phyloP scores from a whole-genome alignment of 2,329 filamentous ascomycete species.

The Dactylellina parvicollis region DNA sequence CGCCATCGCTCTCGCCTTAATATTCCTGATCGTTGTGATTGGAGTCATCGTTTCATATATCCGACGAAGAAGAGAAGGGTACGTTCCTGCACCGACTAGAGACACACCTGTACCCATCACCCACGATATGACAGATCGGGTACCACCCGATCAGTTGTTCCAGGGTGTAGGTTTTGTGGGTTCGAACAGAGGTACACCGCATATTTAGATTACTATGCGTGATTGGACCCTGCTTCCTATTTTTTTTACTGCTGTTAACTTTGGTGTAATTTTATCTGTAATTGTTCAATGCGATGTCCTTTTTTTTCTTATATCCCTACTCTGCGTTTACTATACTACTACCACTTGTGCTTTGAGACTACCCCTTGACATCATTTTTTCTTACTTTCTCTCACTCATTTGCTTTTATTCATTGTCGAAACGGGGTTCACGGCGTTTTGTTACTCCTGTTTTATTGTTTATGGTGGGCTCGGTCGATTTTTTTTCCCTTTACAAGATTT shows the following conservation, averaged over 20 bases:
- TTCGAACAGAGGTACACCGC: slow-evolving; percentile 41
- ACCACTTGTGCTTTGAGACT: slow-evolving; percentile 6
- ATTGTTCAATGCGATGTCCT: slow-evolving; percentile 26
- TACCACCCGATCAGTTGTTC: slow-evolving; percentile 50
- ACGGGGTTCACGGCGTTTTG: slow-evolving; percentile 49
- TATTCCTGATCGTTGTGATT: slow-evolving; percentile 78
- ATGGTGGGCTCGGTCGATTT: slow-evolving; percentile 19
- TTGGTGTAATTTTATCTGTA: slow-evolving; percentile 45
- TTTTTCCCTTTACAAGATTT: slow-evolving; percentile 4
- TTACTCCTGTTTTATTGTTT: slow-evolving; percentile 34
- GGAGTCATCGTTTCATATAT: slow-evolving; percentile 80
- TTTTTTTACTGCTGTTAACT: slow-evolving; percentile 8
- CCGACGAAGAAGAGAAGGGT: slow-evolving; percentile 80
- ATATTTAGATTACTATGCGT: slow-evolving; percentile 26
- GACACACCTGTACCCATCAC: slow-evolving; percentile 57
- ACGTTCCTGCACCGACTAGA: slow-evolving; percentile 76
- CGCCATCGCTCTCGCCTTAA: slow-evolving; percentile 78
- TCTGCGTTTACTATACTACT: neutral
- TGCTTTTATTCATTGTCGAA: slow-evolving; percentile 28
- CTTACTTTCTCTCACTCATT: slow-evolving; percentile 22
- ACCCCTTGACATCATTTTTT: neutral
- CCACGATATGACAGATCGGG: slow-evolving; percentile 46
- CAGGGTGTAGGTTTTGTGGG: slow-evolving; percentile 37
- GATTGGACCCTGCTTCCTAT: slow-evolving; percentile 1
- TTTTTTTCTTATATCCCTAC: slow-evolving; percentile 8